Evolutionary conservation across 257 asterid genomes (phyloP), one percentile per base, ranked within the genome.

Genomic region (Rauvolfia tetraphylla): DNA sequence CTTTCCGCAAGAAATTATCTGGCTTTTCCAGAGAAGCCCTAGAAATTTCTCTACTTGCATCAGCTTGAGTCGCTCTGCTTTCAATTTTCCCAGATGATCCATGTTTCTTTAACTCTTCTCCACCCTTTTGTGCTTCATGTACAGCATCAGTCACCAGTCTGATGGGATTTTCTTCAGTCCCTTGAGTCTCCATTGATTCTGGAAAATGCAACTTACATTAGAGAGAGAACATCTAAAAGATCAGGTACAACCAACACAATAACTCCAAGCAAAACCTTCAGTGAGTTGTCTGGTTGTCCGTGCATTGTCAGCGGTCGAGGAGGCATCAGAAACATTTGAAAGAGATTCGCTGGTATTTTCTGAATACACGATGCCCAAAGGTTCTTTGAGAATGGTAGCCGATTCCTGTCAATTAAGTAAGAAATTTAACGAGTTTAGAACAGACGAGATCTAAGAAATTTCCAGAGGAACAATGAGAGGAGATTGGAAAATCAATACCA

Each of bases 281-380:
- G 93, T 68, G 59, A 93, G 96, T 76, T 90, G 97, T 85, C 97
- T 87, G 34, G 85, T 80, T 73, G 83, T 85, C 39, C 84, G 96
- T 49, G 88, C 80, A 78, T 80, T 89, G 71, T 86, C 87, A 39
- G 82, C 75, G 1, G 87, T 73, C 17, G 84, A 78, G 75, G 84
- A 78, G 75, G 73, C 83, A 83, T 75, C 82, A 3, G 92, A 83
- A 57, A 58, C 61, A 57, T 86, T 81, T 31, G 85, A 80, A 54
- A 76, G 73, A 76, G 90, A 76, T 59, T 81, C 70, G 38, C 79
- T 77, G 18, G 86, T 83, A 58, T 84, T 85, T 36, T 90, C 87
- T 2, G 90, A 86, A 81, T 85, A 88, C 53, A 93, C 90, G 42
- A 86, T 48, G 29, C 97, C 97, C 42, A 73, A 57, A 5, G 92